Base-by-base conservation (phyloP, 768 basidiomycete species). In the Panus rudis region DNA sequence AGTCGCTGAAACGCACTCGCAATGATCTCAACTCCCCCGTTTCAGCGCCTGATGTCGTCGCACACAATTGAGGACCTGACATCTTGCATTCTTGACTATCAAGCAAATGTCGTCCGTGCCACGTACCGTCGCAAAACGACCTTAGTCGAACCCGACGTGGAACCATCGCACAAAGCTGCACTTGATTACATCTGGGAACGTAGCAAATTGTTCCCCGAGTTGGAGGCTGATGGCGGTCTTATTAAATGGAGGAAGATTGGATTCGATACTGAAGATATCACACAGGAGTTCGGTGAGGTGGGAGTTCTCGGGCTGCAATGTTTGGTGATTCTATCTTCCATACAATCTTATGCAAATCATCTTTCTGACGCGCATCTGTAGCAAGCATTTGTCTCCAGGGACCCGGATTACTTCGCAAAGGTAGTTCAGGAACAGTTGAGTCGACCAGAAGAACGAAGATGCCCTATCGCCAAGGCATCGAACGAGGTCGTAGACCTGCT, bases 81-180 rank as follows among this genome's bases (percentile, higher is more conserved):
- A 6, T 91, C 88, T 0, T 83, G 81, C 45, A 83, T 92, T 37
- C 71, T 92, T 43, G 85, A 92, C 57, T 92, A 92, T 61, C 90
- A 92, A 66, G 81, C 85, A 21, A 90, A 89, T 61, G 76, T 91
- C 46, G 69, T 87, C 42, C 79, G 86, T 28, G 77, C 89, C 22
- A 79, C 77, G 12, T 84, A 86, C 59, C 77, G 83, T 43, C 86
- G 84, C 67, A 91, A 90, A 65, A 84, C 73, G 13, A 85, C 85
- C 3, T 61, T 76, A 19, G 85, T 92, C 14, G 82, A 89, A 52
- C 76, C 82, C 3, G 77, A 80, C 22, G 59, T 61, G 31, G 81
- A 86, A 43, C 70, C 72, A 4, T 62, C 67, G 4, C 84, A 89
- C 52, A 67, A 65, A 11, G 67, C 65, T 16, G 67, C 75, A 22